These are phyloP conservation scores for Heteromeles arbutifolia DNA, from an alignment of 306 rosid species.

Conservation along the genomic window DNA sequence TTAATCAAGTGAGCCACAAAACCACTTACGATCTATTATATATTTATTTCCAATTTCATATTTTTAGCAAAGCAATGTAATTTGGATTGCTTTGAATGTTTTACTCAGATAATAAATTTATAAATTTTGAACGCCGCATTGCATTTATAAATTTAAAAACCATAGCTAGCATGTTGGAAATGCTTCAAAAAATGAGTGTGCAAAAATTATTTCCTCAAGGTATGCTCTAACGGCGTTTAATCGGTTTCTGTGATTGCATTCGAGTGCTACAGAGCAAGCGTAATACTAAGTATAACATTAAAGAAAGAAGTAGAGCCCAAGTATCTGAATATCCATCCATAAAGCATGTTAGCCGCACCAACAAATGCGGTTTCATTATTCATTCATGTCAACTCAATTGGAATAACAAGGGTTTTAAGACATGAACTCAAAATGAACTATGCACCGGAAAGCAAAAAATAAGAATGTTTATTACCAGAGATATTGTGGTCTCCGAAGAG, in stretches of 20 bases:
- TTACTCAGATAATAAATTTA: no score
- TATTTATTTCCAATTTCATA: no score
- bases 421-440: slow-evolving; percentile 10
- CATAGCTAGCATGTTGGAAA: no score
- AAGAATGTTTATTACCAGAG: slow-evolving; percentile 18
- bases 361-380: slow-evolving; percentile 21
- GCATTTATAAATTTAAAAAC: no score
- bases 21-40: no score
- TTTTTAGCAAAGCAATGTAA: no score
- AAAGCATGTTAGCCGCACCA: slow-evolving; percentile 31
- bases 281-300: not conserved
- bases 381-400: slow-evolving; percentile 27
- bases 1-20: no score
- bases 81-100: no score
- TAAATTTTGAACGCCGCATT: no score
- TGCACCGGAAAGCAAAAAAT: slow-evolving; percentile 8
- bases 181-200: no score
- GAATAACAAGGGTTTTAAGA: slow-evolving; percentile 22
- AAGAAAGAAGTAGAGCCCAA: not conserved
- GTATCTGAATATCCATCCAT: not conserved
- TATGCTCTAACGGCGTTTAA: no score
- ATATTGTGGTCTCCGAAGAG: slow-evolving; percentile 23
- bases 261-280: not conserved
- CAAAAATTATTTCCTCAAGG: no score
- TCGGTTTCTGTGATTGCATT: not conserved